These are phyloP conservation scores for Hemisphaericaspora xylofermentans DNA, from an alignment of 1,139 yeast genomes.

Conservation along the genomic window DNA sequence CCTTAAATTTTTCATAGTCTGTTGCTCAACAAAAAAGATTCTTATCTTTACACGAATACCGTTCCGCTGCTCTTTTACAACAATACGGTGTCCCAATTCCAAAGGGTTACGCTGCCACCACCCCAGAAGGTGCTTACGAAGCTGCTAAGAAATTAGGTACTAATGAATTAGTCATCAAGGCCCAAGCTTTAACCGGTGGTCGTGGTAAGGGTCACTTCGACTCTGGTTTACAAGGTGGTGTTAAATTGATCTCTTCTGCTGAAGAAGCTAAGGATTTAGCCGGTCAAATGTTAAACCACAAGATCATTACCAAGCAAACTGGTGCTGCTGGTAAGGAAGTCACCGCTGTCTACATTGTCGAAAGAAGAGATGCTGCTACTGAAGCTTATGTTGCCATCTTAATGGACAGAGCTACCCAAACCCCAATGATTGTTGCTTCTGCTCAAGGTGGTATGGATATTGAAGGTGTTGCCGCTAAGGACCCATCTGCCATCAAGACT, in stretches of 20 bases:
- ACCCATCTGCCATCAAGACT: conserved; percentile 90
- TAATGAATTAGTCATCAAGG: conserved; percentile 89
- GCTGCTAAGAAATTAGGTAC: conserved; percentile 68
- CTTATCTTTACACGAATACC: conserved; percentile 91
- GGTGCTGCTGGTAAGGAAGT: conserved; percentile 97
- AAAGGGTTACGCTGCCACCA: conserved; percentile 84
- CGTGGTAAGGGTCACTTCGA: conserved; percentile 99
- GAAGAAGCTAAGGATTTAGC: conserved; percentile 88
- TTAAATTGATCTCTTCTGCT: conserved; percentile 81
- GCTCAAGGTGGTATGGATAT: conserved; percentile 99
- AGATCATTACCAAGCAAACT: conserved; percentile 95
- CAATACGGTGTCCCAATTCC: conserved; percentile 90
- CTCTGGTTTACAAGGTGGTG: conserved; percentile 96
- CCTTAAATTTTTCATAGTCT: conserved; percentile 14
- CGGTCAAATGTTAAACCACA: conserved; percentile 85
- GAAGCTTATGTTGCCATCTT: conserved; percentile 95
- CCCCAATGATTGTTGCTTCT: conserved; percentile 92
- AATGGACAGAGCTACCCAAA: conserved; percentile 89
- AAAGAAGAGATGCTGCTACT: conserved; percentile 88
- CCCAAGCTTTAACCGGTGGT: conserved; percentile 99
- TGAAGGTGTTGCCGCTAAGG: conserved; percentile 93
- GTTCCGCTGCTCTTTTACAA: conserved; percentile 86
- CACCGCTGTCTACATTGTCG: conserved; percentile 93
- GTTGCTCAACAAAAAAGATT: conserved; percentile 51
- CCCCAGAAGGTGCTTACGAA: conserved; percentile 83